Base-by-base conservation (phyloP, 257 asterid genomes). In the Nicotiana undulata region DNA sequence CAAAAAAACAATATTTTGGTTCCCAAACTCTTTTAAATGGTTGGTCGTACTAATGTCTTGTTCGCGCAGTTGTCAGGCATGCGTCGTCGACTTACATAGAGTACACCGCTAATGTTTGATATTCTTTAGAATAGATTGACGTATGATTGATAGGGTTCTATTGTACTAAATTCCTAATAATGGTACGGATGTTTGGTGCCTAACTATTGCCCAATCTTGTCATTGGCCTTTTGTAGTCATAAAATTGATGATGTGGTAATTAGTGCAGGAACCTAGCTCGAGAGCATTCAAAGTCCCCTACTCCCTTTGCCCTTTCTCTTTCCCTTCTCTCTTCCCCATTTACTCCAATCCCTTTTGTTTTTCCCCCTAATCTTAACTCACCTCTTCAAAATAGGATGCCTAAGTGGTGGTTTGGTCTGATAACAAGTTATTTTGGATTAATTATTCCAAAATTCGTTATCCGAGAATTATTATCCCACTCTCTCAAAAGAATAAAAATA, bases 371-470 rank as follows among this genome's bases (percentile, higher is more conserved):
- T 16, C 59, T 53, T 53, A 5, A 1, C 20, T 53, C 59, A 5
- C 20, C 20, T 16, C 20, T 53, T 53, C 59, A 6, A 53, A 2
- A 16, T 15, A 53, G 6, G n/a, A 40, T 40, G 9, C 2, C 3
- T 9, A 8, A 40, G 3, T 0, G 12, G 0, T 8, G 3, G 0
- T 40, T 40, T 40, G 11, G 0, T 37, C 1, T 0, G 9, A 0
- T 1, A 37, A 37, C 1, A 6, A 37, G 8, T 6, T 37, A 37
- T 6, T 0, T 1, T 1, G 6, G 0, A 4, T 37, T 37, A 37
- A 37, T 4, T 37, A 37, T 37, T 0, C 0, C 0, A 9, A 6
- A 0, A 37, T 37, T 37, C 0, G 1, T 37, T 37, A 37, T 37
- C 0, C 0, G 9, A 0, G 0, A 37, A 37, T 37, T 37, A 37